Evolutionary conservation across 1,284 basidiomycete species (phyloP).

Genomic region (Ganoderma multipileum): DNA sequence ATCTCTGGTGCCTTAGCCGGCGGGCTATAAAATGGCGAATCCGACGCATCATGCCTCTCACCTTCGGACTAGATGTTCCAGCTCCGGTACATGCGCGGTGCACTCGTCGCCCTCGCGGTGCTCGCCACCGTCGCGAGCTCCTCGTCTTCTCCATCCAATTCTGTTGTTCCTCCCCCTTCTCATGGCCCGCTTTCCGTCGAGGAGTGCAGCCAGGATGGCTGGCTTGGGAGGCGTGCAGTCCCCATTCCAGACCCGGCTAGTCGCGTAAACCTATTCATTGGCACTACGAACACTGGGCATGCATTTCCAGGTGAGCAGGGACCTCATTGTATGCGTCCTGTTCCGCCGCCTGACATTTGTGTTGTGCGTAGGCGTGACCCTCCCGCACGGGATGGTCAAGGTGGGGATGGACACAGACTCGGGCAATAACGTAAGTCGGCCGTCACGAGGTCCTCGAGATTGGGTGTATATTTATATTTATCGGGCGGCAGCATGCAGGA

Average conservation of each 20-base stretch:
- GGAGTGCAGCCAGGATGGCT: not conserved
- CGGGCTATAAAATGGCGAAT: not conserved
- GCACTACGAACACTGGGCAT: slow-evolving; percentile 64
- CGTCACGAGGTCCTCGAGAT: not conserved
- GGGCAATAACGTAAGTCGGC: slow-evolving; percentile 55
- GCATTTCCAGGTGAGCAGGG: slow-evolving; percentile 59
- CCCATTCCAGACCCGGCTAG: slow-evolving; percentile 38
- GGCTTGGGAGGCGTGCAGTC: slow-evolving; percentile 9
- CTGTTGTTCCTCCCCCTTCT: not conserved
- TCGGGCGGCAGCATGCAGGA: slow-evolving; percentile 57
- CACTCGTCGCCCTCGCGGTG: slow-evolving; percentile 14
- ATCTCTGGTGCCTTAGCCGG: not conserved
- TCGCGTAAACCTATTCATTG: slow-evolving; percentile 63
- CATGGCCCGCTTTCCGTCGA: no score
- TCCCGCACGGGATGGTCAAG: slow-evolving; percentile 75
- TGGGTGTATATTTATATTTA: not conserved
- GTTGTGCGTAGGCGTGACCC: slow-evolving; percentile 53
- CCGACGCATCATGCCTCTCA: not conserved
- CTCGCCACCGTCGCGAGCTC: slow-evolving; percentile 4
- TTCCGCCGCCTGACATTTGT: not conserved
- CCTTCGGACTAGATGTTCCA: not conserved
- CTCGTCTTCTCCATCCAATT: not conserved
- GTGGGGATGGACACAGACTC: slow-evolving; percentile 71
- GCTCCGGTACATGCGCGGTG: not conserved
- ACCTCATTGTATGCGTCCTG: not conserved